phyloP scores from a whole-genome alignment of 805 yeast species.

The Hemisphaericaspora nanyangensis region DNA sequence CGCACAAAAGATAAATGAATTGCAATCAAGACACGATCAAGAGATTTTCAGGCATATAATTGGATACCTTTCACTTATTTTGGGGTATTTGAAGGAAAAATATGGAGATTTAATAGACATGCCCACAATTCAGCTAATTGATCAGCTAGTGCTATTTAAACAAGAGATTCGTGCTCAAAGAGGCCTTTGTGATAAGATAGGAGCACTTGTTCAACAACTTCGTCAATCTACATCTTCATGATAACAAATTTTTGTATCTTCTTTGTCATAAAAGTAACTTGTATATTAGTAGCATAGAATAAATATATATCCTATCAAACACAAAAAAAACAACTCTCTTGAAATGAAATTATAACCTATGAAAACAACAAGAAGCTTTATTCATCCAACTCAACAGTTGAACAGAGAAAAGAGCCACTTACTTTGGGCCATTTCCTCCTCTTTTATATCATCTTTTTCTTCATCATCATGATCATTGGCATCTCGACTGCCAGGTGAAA shows the following conservation, averaged over 20 bases:
- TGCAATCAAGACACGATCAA: background rate
- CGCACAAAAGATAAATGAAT: background rate
- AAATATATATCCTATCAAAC: background rate
- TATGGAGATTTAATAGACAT: background rate
- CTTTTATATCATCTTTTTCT: no score
- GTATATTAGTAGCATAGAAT: background rate
- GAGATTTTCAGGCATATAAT: slow-evolving; percentile 11
- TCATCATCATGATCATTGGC: no score
- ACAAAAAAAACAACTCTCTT: background rate
- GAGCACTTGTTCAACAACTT: background rate
- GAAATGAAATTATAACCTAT: no score
- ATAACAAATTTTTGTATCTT: no score
- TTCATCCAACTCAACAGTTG: no score
- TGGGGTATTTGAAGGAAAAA: slow-evolving; percentile 8
- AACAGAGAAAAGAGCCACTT: no score
- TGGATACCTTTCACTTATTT: slow-evolving; percentile 15
- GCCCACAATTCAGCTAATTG: background rate
- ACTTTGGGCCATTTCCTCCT: no score
- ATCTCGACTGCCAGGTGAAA: no score
- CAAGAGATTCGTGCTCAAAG: background rate
- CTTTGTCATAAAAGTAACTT: background rate
- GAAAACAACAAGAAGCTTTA: no score
- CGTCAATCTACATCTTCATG: no score
- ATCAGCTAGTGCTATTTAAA: background rate
- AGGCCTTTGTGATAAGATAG: background rate